Percentiles rank a stretch among this genome's conserved stretches.
Evolutionary conservation across 768 basidiomycete genomes (phyloP).

Genomic region (Neoboletus brunneissimus): DNA sequence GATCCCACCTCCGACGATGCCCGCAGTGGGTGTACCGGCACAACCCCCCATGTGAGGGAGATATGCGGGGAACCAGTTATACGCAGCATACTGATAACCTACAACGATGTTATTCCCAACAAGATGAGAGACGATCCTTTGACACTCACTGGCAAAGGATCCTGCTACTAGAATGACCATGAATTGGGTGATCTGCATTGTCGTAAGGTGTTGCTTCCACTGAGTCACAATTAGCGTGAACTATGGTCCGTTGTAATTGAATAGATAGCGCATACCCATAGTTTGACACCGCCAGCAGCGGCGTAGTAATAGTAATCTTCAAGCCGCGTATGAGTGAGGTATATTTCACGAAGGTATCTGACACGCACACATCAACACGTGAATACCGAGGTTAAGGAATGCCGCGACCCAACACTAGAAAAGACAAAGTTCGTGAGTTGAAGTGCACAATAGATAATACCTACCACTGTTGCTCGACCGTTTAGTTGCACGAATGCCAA

Average conservation of each 20-base stretch:
- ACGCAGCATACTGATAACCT: conserved; percentile 22
- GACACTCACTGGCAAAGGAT: conserved; percentile 14
- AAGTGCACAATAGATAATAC: conserved; percentile 27
- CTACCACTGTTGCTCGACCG: conserved; percentile 82
- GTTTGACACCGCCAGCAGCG: conserved; percentile 60
- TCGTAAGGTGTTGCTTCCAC: conserved; percentile 28
- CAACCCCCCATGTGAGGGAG: conserved; percentile 21
- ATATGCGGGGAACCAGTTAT: conserved; percentile 15
- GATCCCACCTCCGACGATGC: conserved; percentile 9
- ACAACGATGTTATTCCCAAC: neutral
- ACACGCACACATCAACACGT: conserved; percentile 91
- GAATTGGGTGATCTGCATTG: conserved; percentile 24
- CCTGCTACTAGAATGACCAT: conserved; percentile 11
- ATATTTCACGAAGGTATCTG: neutral
- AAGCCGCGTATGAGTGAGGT: neutral
- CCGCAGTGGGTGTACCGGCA: conserved; percentile 12
- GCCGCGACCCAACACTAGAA: conserved; percentile 89
- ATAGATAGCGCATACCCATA: conserved; percentile 14
- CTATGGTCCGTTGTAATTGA: neutral
- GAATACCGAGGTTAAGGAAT: conserved; percentile 81
- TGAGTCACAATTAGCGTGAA: neutral
- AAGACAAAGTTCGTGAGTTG: neutral
- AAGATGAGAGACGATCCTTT: neutral
- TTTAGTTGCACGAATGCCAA: conserved; percentile 92
- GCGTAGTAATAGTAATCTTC: conserved; percentile 98